Evolutionary conservation across 1,284 basidiomycete species (phyloP), one percentile per base, ranked within the genome.

Genomic region (Leccinum pseudoinsigne): DNA sequence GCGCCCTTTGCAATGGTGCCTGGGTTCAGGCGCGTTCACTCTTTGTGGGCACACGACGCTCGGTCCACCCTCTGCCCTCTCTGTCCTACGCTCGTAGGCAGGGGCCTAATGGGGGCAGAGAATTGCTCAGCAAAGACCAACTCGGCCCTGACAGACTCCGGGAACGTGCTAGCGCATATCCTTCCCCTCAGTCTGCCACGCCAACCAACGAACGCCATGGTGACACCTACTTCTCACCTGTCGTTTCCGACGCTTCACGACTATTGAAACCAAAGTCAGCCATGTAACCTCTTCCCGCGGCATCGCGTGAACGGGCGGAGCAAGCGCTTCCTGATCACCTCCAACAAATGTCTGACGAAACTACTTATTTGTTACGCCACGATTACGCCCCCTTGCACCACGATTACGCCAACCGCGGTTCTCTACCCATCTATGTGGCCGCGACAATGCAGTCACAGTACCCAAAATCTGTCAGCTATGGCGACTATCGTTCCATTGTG

Each of bases 31-130:
- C 28, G 28, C 4, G 36, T 69, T 64, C 51, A 70, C 69, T 12
- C 67, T 67, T 26, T 70, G 73, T 6, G 63, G 57, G 59, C 61
- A 26, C 63, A 66, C 42, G 45, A 64, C 12, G 34, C 55, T 5
- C 64, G 67, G 71, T 9, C 68, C 74, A 12, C 80, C 82, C 21
- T 82, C 80, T 9, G 80, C 75, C 1, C 72, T 81, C 42, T 80
- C 81, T 3, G 59, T 82, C 21, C 73, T 81, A 28, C 71, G 73
- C 80, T n/a, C 76, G 69, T 11, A 73, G 69, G 31, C 64, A 66
- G 7, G 62, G 64, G 2, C 36, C 3, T 5, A 62, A 57, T 8
- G 40, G 54, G 42, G 60, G 31, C 26, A 42, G 45, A 26, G 51
- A 58, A 26, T 34, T 58, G 3, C 62, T 55, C 26, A 4, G 9